Conservation (phyloP, 1,284 basidiomycete species). For the Ganoderma boninense region DNA sequence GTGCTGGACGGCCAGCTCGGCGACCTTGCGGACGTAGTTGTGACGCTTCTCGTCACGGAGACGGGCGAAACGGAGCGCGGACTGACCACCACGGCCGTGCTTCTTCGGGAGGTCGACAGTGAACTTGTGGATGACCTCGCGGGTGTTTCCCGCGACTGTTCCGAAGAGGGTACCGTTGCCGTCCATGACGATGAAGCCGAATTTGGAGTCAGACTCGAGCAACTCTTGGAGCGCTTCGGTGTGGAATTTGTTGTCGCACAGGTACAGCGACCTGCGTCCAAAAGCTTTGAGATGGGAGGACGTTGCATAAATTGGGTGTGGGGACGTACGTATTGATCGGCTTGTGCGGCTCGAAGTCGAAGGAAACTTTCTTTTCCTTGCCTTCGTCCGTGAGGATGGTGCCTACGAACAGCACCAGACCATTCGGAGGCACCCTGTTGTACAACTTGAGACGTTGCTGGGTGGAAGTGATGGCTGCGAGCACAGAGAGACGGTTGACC, state of each 20-base stretch:
- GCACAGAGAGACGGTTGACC: conserved; percentile 96
- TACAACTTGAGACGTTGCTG: conserved; percentile 98
- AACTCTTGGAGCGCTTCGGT: conserved; percentile 97
- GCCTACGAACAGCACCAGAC: conserved; percentile 96
- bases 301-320: not conserved
- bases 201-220: conserved; percentile 96
- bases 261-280: conserved; percentile 84
- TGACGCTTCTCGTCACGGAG: conserved; percentile 99
- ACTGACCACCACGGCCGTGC: conserved; percentile 99
- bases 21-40: conserved; percentile 99
- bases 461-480: conserved; percentile 99
- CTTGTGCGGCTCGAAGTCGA: conserved; percentile 98
- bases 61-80: conserved; percentile 99
- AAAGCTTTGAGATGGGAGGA: not conserved
- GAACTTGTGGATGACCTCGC: conserved; percentile 98
- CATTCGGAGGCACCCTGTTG: conserved; percentile 95
- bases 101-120: conserved; percentile 99
- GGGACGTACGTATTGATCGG: conserved; percentile 94
- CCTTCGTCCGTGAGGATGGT: conserved; percentile 98
- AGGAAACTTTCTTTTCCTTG: conserved; percentile 98
- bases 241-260: conserved; percentile 99
- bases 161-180: conserved; percentile 98
- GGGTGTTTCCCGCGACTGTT: conserved; percentile 95
- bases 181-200: conserved; percentile 99
- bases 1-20: conserved; percentile 96